These are phyloP conservation scores for Phialophora chinensis DNA, from an alignment of 2,329 filamentous ascomycete species.

Conservation along the genomic window DNA sequence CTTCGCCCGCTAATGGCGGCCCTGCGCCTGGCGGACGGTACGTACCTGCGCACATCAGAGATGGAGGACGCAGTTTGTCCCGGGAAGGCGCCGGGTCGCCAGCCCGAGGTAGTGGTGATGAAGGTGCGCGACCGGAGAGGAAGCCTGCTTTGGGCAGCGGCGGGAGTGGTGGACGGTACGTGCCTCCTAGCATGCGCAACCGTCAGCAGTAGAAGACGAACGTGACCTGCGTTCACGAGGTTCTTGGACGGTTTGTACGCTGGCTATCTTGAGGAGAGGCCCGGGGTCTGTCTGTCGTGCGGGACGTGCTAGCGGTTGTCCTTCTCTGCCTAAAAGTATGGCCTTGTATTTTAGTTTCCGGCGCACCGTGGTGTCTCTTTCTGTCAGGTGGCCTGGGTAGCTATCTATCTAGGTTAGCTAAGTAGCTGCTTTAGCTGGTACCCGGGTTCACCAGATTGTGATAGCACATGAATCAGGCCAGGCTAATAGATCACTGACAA, in stretches of 20 bases:
- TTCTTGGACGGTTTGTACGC: background rate
- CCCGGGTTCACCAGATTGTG: background rate
- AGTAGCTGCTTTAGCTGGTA: background rate
- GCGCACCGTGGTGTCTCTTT: background rate
- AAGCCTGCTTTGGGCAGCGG: slow-evolving; percentile 30
- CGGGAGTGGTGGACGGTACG: slow-evolving; percentile 29
- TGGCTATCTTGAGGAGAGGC: background rate
- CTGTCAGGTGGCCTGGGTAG: background rate
- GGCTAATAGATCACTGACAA: background rate
- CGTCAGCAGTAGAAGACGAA: slow-evolving; percentile 22
- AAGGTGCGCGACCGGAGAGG: slow-evolving; percentile 21
- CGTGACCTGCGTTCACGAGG: background rate
- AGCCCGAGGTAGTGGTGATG: slow-evolving; percentile 29
- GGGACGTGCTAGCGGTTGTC: background rate
- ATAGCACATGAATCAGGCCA: background rate
- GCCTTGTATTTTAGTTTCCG: slow-evolving; percentile 7
- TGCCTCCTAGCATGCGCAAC: slow-evolving; percentile 39
- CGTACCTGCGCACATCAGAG: slow-evolving; percentile 44
- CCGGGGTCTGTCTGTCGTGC: background rate
- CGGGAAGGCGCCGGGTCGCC: slow-evolving; percentile 33
- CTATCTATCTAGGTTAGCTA: background rate
- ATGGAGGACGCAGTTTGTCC: slow-evolving; percentile 39
- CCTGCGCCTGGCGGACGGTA: slow-evolving; percentile 42
- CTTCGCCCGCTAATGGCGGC: slow-evolving; percentile 42
- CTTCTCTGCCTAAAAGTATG: slow-evolving; percentile 5